These are phyloP conservation scores for Friedmanniomyces simplex DNA, from an alignment of 495 filamentous ascomycete species.

Conservation along the genomic window DNA sequence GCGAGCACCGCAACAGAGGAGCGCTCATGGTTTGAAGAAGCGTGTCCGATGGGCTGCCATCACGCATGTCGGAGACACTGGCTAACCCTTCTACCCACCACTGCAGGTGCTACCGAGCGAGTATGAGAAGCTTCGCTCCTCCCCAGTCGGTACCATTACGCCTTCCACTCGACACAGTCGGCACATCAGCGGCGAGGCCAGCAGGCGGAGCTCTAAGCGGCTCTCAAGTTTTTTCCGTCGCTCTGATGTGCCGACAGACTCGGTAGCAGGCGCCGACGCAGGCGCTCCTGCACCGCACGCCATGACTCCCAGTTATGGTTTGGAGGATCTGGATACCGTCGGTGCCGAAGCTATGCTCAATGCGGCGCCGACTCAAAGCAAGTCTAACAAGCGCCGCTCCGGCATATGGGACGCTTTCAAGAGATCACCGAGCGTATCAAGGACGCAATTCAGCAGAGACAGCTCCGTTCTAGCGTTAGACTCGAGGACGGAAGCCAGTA, in stretches of 20 bases:
- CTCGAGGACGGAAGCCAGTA: background rate
- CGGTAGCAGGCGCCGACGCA: background rate
- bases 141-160: background rate
- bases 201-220: background rate
- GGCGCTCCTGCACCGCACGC: constrained; percentile 3
- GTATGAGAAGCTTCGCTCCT: constrained; percentile 7
- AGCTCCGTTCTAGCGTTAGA: background rate
- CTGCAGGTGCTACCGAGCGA: constrained; percentile 5
- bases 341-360: background rate
- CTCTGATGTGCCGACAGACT: background rate
- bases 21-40: too few relatives aligned
- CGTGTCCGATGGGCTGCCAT: too few relatives aligned
- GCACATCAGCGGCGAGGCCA: background rate
- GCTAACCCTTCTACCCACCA: too few relatives aligned
- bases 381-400: constrained; percentile 5
- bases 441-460: background rate
- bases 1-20: too few relatives aligned
- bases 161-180: background rate
- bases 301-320: constrained; percentile 4
- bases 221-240: constrained; percentile 6
- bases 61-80: too few relatives aligned
- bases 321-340: background rate
- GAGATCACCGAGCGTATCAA: constrained; percentile 4
- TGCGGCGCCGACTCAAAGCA: background rate
- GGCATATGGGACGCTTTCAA: constrained; percentile 17